A percentile compares a stretch with the other conserved stretches of the same genome.
Conservation (phyloP, 2,329 filamentous ascomycete species). For the Zymoseptoria passerinii region DNA sequence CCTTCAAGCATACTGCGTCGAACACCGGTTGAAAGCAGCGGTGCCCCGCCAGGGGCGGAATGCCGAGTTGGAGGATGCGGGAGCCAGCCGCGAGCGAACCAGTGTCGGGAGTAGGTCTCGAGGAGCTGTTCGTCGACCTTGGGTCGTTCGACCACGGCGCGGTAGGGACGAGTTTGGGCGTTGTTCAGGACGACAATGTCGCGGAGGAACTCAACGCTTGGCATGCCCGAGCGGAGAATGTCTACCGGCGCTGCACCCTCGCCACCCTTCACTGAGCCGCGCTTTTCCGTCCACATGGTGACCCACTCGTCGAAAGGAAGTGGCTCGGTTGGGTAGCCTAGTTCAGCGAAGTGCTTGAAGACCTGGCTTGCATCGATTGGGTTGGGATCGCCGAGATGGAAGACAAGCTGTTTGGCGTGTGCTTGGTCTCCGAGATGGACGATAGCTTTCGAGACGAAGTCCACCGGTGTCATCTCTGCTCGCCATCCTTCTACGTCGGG, state of each 20-base stretch:
- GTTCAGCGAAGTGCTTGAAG: constrained; percentile 54
- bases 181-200: constrained; percentile 68
- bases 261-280: constrained; percentile 55
- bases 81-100: constrained; percentile 72
- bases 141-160: constrained; percentile 52
- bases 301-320: constrained; percentile 69
- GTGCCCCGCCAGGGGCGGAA: constrained; percentile 37
- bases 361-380: constrained; percentile 59
- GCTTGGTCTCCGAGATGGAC: constrained; percentile 59
- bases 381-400: constrained; percentile 65
- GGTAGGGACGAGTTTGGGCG: constrained; percentile 54
- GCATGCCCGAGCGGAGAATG: constrained; percentile 74
- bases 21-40: constrained; percentile 40
- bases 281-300: constrained; percentile 61
- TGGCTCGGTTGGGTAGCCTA: constrained; percentile 62
- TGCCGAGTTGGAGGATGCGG: constrained; percentile 51
- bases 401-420: constrained; percentile 55
- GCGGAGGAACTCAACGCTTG: constrained; percentile 60
- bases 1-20: constrained; percentile 55
- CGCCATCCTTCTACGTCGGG: constrained; percentile 68
- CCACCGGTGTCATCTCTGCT: constrained; percentile 76
- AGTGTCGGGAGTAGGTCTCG: constrained; percentile 70
- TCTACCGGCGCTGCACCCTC: constrained; percentile 69
- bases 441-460: constrained; percentile 70
- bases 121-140: constrained; percentile 63